Conservation (phyloP, 225 moss, liverwort and hornwort genomes). For the Anthoceros angustus region DNA sequence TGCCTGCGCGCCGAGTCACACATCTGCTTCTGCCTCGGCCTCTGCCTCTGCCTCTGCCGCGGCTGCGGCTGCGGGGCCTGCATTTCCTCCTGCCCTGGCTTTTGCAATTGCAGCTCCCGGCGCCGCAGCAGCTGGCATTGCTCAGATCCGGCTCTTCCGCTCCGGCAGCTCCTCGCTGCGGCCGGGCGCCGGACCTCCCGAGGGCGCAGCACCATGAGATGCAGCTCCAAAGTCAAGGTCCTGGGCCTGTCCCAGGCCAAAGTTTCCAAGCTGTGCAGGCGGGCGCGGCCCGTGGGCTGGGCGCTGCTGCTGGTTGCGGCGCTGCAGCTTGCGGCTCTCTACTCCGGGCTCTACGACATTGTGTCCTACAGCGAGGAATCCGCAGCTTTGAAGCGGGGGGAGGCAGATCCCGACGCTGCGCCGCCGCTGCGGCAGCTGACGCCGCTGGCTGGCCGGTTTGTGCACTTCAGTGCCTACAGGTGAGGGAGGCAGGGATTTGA, state of each 20-base stretch:
- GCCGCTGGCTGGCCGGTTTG: not conserved
- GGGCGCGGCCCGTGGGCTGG: not conserved
- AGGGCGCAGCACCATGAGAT: not conserved
- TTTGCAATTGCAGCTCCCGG: no score
- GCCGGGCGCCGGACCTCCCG: not conserved
- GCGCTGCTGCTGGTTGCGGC: not conserved
- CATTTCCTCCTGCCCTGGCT: no score
- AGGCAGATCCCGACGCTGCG: not conserved
- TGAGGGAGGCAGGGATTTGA: not conserved
- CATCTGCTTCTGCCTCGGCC: no score
- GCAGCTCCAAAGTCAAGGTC: not conserved
- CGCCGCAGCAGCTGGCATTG: no score
- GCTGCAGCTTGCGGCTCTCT: not conserved
- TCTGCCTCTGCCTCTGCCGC: no score
- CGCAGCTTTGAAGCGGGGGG: not conserved
- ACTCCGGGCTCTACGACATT: not conserved
- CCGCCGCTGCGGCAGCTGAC: not conserved
- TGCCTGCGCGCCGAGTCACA: no score
- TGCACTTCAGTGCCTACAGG: slow-evolving; percentile 2
- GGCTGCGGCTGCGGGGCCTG: no score
- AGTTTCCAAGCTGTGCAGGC: not conserved
- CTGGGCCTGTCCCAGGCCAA: not conserved
- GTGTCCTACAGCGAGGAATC: not conserved
- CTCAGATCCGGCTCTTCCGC: no score
- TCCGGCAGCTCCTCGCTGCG: no score